Base-by-base conservation (phyloP, 139 green algal genomes). In the Diplosphaera chodatii region DNA sequence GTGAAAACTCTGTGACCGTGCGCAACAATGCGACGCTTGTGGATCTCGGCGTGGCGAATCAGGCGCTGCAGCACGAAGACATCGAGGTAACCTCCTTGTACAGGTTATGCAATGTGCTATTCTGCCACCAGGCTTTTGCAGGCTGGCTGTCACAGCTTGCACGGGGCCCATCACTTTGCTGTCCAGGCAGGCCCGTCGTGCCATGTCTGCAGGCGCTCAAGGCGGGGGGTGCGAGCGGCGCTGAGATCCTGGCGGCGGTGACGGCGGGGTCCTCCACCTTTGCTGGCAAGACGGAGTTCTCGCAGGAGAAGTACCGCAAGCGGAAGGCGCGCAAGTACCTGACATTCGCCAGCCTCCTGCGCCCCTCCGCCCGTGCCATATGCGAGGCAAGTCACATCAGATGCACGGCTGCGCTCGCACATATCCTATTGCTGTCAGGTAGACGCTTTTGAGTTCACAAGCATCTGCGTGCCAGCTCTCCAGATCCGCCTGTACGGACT, bases 251-350 rank as follows among this genome's bases (percentile, higher is more conserved):
- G 21, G 83, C 81, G 0, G 88, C 88, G 2, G 77, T 97, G 30
- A 72, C 72, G 40, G 83, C 70, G 66, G 89, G 90, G 82, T 90
- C 78, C 48, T 76, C 84, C 25, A 96, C 90, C 0, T 97, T 90
- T 81, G 72, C 87, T 15, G 64, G 40, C 68, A 95, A 94, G 77
- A 96, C 88, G 2, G 86, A 90, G 66, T 96, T 94, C 73, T 80
- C 85, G 18, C 91, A 73, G 63, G 91, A 91, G 55, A 96, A 96
- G 83, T 96, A 95, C 77, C 76, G 70, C 64, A 86, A 83, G 48
- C 84, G 82, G 68, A 91, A 91, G 74, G 63, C 75, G 0, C 77
- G 82, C 23, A 91, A 91, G 78, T 85, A 91, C 71, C 72, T 70
- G 23, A 56, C 74, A 20, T 30, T 66, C 3, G 79, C 68, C 18